Evolutionary conservation across 768 basidiomycete genomes (phyloP).

Genomic region (Multifurca ochricompacta): DNA sequence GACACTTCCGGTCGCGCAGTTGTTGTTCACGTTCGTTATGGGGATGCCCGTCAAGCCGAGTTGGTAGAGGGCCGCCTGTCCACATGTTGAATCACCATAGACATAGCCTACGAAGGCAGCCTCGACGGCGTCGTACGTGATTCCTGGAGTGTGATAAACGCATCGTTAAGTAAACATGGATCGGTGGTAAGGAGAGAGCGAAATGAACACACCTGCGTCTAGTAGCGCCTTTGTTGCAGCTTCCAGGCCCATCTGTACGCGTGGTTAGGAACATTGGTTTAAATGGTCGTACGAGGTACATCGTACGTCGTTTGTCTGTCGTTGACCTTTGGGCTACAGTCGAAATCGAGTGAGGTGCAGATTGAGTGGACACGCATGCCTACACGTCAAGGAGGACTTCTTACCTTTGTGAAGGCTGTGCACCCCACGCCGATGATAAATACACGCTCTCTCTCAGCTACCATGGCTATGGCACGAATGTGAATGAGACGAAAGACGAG

Average conservation of each 20-base stretch:
- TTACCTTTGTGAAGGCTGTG: conserved; percentile 72
- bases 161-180: too few relatives aligned
- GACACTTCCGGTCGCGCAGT: conserved; percentile 75
- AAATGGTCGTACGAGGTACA: not conserved
- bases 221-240: conserved; percentile 81
- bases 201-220: conserved; percentile 62
- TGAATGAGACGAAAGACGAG: too few relatives aligned
- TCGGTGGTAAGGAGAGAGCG: not conserved
- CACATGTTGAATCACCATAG: conserved; percentile 73
- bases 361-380: not conserved
- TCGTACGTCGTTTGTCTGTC: conserved; percentile 65
- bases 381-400: conserved; percentile 6
- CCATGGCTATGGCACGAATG: not conserved
- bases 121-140: conserved; percentile 72
- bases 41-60: conserved; percentile 80
- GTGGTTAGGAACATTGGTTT: not conserved
- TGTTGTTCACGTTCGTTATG: conserved; percentile 82
- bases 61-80: conserved; percentile 76
- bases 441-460: conserved; percentile 3
- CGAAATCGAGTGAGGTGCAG: not conserved
- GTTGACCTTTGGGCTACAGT: conserved; percentile 51
- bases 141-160: conserved; percentile 37
- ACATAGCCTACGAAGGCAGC: conserved; percentile 71
- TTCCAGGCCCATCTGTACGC: conserved; percentile 70
- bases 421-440: conserved; percentile 70